phyloP scores from a whole-genome alignment of 176 grass and related monocot species.

The Saccharum officinarum region DNA sequence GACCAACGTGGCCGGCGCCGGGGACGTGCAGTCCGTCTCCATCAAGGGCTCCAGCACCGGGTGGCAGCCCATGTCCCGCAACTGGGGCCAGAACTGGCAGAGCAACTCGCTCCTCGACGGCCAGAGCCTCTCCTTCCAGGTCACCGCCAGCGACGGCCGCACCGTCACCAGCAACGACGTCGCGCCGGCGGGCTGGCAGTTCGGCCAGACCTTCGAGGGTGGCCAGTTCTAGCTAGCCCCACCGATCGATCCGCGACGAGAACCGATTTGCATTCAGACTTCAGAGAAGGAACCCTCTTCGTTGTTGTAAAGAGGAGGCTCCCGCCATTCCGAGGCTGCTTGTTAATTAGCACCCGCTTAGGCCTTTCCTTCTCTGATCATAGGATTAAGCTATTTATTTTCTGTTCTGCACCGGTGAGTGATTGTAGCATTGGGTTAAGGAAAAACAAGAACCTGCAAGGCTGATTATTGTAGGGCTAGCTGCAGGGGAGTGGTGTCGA shows the following conservation, averaged over 20 bases:
- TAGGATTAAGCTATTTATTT: slow-evolving; percentile 31
- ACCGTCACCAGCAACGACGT: slow-evolving; percentile 56
- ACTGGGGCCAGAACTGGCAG: slow-evolving; percentile 98
- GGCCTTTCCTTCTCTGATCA: slow-evolving; percentile 42
- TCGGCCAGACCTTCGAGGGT: slow-evolving; percentile 80
- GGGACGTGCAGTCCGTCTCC: slow-evolving; percentile 64
- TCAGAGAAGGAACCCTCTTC: slow-evolving; percentile 35
- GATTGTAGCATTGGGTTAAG: neutral
- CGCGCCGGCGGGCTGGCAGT: slow-evolving; percentile 70
- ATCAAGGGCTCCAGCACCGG: slow-evolving; percentile 76
- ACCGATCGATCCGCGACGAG: neutral
- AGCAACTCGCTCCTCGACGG: slow-evolving; percentile 82
- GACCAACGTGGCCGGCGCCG: slow-evolving; percentile 86
- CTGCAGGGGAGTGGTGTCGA: slow-evolving; percentile 25
- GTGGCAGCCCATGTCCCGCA: slow-evolving; percentile 84
- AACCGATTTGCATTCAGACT: neutral
- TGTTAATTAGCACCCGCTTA: slow-evolving; percentile 77
- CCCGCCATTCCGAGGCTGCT: slow-evolving; percentile 75
- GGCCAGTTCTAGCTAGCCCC: slow-evolving; percentile 55
- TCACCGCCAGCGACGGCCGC: slow-evolving; percentile 72
- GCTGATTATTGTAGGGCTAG: slow-evolving; percentile 13
- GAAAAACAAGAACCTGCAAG: neutral
- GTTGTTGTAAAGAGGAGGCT: slow-evolving; percentile 43
- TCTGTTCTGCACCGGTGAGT: slow-evolving; percentile 3
- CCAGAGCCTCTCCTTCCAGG: slow-evolving; percentile 79